Evolutionary conservation across 331 rosid genomes (phyloP).

Genomic region (Acacia pycnantha): DNA sequence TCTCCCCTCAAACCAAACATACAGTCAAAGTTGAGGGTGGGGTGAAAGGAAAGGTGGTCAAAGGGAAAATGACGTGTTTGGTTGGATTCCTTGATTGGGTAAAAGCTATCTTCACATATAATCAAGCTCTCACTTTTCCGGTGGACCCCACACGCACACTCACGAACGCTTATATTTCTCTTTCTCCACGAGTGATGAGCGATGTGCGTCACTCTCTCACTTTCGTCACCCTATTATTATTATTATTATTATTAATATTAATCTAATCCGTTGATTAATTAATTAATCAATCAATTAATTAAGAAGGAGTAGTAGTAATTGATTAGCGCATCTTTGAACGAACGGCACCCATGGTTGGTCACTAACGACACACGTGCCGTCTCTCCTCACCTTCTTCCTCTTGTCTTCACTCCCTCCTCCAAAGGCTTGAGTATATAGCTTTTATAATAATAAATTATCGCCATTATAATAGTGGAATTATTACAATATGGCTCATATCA

Average conservation of each 20-base stretch:
- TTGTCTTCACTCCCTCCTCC: not conserved
- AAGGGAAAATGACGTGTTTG: not conserved
- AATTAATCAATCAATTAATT: not conserved
- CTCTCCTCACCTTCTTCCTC: conserved; percentile 21
- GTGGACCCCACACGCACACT: not conserved
- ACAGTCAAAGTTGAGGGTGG: too few species aligned
- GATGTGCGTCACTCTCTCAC: not conserved
- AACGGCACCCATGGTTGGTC: not conserved
- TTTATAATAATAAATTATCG: too few species aligned
- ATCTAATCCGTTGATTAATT: not conserved
- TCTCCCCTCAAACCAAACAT: too few species aligned
- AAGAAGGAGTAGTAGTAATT: not conserved
- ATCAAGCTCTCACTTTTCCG: not conserved
- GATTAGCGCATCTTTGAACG: not conserved
- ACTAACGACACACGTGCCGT: conserved; percentile 32
- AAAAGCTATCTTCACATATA: not conserved
- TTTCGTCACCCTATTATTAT: not conserved
- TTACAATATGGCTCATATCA: too few species aligned
- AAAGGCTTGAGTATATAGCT: too few species aligned
- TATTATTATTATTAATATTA: not conserved
- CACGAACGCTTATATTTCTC: not conserved
- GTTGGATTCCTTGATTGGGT: not conserved
- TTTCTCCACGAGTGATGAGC: not conserved
- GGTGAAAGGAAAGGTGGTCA: not conserved
- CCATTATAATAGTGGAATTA: too few species aligned